phyloP scores from a whole-genome alignment of 2,329 filamentous ascomycete species.

The Ciborinia camelliae region DNA sequence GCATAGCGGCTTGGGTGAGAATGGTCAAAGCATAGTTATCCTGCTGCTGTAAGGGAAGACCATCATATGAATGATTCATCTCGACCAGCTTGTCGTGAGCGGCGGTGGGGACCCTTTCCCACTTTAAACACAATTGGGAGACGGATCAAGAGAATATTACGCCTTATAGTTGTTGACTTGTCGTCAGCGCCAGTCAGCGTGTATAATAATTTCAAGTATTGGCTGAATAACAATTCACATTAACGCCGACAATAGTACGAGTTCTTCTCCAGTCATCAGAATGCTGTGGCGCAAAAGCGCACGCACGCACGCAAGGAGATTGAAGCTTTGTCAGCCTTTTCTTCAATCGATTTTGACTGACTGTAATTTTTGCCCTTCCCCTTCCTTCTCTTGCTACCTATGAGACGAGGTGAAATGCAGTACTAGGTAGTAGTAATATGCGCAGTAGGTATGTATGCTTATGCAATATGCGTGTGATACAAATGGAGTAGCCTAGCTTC shows the following conservation, averaged over 20 bases:
- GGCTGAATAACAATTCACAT: conserved; percentile 2
- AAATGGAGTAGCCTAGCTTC: too few relatives aligned
- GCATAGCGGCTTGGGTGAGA: conserved; percentile 32
- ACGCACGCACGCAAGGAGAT: neutral
- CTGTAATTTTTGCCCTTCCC: neutral
- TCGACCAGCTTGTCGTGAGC: neutral
- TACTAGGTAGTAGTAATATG: too few relatives aligned
- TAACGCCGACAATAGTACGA: conserved; percentile 10
- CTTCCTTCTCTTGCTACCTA: neutral
- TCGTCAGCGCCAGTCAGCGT: neutral
- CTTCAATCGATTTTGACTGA: neutral
- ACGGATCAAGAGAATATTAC: neutral
- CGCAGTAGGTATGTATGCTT: too few relatives aligned
- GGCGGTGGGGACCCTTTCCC: neutral
- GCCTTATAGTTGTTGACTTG: neutral
- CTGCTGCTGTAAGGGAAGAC: conserved; percentile 21
- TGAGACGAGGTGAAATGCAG: neutral
- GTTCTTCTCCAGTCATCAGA: conserved; percentile 2
- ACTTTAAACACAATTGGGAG: neutral
- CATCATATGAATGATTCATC: conserved; percentile 27
- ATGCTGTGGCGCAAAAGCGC: neutral
- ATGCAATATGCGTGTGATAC: too few relatives aligned
- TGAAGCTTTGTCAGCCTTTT: neutral
- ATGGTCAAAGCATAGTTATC: conserved; percentile 33
- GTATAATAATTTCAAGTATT: neutral